These are phyloP conservation scores for Pseudogymnoascus sp. DNA, from an alignment of 2,329 filamentous ascomycete species.

Conservation along the genomic window DNA sequence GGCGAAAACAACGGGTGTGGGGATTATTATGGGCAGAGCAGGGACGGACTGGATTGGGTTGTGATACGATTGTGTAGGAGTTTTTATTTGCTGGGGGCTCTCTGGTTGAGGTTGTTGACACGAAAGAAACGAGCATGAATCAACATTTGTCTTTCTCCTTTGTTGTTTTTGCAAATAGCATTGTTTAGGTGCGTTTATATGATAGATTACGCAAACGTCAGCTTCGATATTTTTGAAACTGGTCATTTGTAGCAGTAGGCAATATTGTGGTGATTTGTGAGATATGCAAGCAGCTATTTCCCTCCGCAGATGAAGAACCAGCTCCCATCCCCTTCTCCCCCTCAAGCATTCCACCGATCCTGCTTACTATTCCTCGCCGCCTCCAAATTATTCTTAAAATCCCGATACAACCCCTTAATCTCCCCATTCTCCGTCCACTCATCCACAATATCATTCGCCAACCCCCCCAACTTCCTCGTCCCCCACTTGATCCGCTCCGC, in stretches of 20 bases:
- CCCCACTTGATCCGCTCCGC: slow-evolving; percentile 55
- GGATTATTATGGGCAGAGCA: not conserved
- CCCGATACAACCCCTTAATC: slow-evolving; percentile 53
- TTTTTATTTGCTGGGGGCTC: not conserved
- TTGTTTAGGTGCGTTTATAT: not conserved
- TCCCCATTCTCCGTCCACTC: slow-evolving; percentile 53
- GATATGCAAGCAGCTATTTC: not conserved
- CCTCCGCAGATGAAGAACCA: not conserved
- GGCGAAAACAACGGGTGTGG: not conserved
- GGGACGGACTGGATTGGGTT: not conserved
- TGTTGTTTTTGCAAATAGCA: not conserved
- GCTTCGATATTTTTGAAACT: not conserved
- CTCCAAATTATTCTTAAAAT: slow-evolving; percentile 59
- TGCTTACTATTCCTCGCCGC: slow-evolving; percentile 44
- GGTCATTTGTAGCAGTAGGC: not conserved
- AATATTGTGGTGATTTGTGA: not conserved
- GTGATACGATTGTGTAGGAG: not conserved
- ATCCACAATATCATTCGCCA: slow-evolving; percentile 58
- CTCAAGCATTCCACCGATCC: slow-evolving; percentile 8
- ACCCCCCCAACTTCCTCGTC: slow-evolving; percentile 48
- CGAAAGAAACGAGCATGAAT: slow-evolving; percentile 6
- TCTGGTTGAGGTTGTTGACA: not conserved
- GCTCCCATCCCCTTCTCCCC: not conserved
- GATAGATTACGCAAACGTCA: slow-evolving; percentile 3
- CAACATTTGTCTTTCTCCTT: not conserved